Evolutionary conservation across 305 asterid genomes (phyloP).

Genomic region (Fraxinus platypoda): DNA sequence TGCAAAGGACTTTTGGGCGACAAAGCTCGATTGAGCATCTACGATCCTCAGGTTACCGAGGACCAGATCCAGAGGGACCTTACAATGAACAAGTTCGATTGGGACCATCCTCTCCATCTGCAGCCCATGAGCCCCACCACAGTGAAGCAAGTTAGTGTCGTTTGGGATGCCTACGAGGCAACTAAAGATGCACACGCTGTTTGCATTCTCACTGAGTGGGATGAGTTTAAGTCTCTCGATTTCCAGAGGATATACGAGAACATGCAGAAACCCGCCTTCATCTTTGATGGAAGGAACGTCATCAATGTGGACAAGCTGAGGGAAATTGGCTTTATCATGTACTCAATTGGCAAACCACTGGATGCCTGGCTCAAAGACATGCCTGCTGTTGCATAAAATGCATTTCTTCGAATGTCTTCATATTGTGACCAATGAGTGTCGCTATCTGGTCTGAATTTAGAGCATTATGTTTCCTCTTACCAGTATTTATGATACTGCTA

Average conservation of each 20-base stretch:
- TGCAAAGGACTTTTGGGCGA: slow-evolving; percentile 85
- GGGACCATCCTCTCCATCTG: slow-evolving; percentile 90
- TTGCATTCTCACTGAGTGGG: slow-evolving; percentile 90
- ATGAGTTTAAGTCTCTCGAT: slow-evolving; percentile 77
- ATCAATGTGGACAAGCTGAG: slow-evolving; percentile 59
- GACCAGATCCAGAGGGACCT: slow-evolving; percentile 92
- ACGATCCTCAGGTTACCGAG: slow-evolving; percentile 80
- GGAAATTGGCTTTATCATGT: slow-evolving; percentile 81
- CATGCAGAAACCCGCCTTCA: slow-evolving; percentile 90
- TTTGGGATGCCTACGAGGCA: slow-evolving; percentile 79
- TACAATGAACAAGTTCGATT: slow-evolving; percentile 74
- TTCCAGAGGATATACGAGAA: slow-evolving; percentile 70
- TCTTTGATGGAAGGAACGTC: slow-evolving; percentile 79
- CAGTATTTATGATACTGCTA: slow-evolving; percentile 6
- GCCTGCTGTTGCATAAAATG: slow-evolving; percentile 73
- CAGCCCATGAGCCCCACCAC: slow-evolving; percentile 92
- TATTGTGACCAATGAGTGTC: slow-evolving; percentile 16
- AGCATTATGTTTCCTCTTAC: background rate
- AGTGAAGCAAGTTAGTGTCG: slow-evolving; percentile 58
- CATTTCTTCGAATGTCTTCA: slow-evolving; percentile 10
- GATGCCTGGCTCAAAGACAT: slow-evolving; percentile 95
- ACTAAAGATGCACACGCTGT: slow-evolving; percentile 76
- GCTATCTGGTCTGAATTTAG: background rate
- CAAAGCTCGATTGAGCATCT: slow-evolving; percentile 75
- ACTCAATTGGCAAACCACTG: slow-evolving; percentile 86